Base-by-base conservation (phyloP, 2,329 filamentous ascomycete species). In the Lanzia echinophila region DNA sequence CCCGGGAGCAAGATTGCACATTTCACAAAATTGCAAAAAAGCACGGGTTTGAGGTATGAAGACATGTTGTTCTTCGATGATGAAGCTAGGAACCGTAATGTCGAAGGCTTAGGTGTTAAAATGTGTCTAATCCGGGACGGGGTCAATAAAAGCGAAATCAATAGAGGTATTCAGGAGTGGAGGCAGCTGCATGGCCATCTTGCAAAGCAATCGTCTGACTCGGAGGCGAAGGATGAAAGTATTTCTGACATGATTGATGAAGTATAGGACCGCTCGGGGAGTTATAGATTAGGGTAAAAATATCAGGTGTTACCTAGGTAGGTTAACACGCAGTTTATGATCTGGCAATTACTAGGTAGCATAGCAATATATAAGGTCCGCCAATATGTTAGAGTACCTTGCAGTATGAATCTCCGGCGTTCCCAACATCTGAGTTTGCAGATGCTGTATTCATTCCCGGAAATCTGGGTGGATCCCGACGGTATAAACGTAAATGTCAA, bases 41-140 rank as follows among this genome's bases (percentile, higher is more conserved):
- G 82, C 53, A 90, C 86, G 13, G 83, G 83, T 1, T 70, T 96
- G 2, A 72, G 75, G 6, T 95, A 82, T 65, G 79, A 86, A 59
- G 89, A 96, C 46, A 95, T 97, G 86, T 69, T 97, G 33, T 97
- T 97, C 70, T 97, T 97, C 62, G 92, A 97, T 63, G 92, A 97
- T 63, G 92, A 97, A 78, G 77, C 78, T 50, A 74, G 92, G 57
- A 97, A 97, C 67, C 77, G 82, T 55, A 90, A 96, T 67, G 92
- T 95, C 1, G 82, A 85, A 72, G 73, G 67, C 24, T 65, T 96
- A 47, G 91, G 91, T 0, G 87, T 67, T 4, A 64, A 61, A 19
- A 67, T 97, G 82, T 83, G 83, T 66, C 72, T 96, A 47, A 86
- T 97, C 0, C 74, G 80, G 53, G 86, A 95, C 67, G 91, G 91